phyloP scores from a whole-genome alignment of 2,329 filamentous ascomycete genomes.

The Penicillium polonicum region DNA sequence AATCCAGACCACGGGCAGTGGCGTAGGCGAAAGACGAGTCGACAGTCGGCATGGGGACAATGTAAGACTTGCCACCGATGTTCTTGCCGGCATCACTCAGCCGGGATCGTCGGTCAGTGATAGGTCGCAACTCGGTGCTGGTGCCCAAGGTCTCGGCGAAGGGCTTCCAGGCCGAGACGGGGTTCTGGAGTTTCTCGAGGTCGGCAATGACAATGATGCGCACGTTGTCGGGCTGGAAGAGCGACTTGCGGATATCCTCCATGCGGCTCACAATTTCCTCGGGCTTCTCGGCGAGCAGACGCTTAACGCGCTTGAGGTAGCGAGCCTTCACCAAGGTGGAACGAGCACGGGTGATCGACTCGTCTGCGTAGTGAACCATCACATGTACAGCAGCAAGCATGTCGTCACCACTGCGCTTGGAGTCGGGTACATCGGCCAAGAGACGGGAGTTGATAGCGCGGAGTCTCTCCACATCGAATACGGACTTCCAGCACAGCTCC shows the following conservation, averaged over 20 bases:
- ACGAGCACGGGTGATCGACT: slow-evolving; percentile 73
- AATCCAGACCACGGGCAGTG: slow-evolving; percentile 70
- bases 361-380: slow-evolving; percentile 75
- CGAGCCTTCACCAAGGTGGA: slow-evolving; percentile 81
- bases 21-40: slow-evolving; percentile 88
- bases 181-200: slow-evolving; percentile 68
- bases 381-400: slow-evolving; percentile 65
- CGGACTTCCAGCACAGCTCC: slow-evolving; percentile 80
- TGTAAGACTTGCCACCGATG: slow-evolving; percentile 71
- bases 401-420: slow-evolving; percentile 74
- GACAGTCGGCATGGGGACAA: slow-evolving; percentile 87
- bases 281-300: slow-evolving; percentile 74
- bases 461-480: slow-evolving; percentile 74
- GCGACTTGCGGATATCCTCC: slow-evolving; percentile 68
- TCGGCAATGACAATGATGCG: slow-evolving; percentile 82
- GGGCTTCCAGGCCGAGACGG: slow-evolving; percentile 74
- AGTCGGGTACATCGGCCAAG: slow-evolving; percentile 85
- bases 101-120: slow-evolving; percentile 68
- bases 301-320: slow-evolving; percentile 82
- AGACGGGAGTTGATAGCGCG: slow-evolving; percentile 71
- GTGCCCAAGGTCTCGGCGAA: slow-evolving; percentile 56
- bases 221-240: slow-evolving; percentile 83
- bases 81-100: slow-evolving; percentile 72
- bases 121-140: slow-evolving; percentile 61
- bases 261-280: slow-evolving; percentile 74